A percentile compares a stretch with the other conserved stretches of the same genome.
Evolutionary conservation across 225 moss, liverwort and hornwort genomes (phyloP).

Genomic region (Asterella californica): DNA sequence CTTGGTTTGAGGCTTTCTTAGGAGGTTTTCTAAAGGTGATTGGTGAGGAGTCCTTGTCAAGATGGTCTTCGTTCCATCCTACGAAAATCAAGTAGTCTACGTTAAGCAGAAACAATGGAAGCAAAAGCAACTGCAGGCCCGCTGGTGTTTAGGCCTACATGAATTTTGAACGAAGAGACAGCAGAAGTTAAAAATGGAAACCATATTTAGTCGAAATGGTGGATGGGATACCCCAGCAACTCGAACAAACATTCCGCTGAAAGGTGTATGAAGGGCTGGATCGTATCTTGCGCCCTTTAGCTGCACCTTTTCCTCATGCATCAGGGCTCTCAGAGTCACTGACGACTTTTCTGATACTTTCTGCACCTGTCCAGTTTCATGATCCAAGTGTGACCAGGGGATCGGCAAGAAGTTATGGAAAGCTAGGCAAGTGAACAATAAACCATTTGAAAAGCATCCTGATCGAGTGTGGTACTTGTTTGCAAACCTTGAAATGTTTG

Average conservation of each 20-base stretch:
- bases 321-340: slow-evolving; percentile 48
- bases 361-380: slow-evolving; percentile 33
- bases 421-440: neutral
- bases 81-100: neutral
- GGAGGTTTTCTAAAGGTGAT: slow-evolving; percentile 73
- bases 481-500: slow-evolving; percentile 43
- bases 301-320: slow-evolving; percentile 55
- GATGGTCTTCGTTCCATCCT: slow-evolving; percentile 85
- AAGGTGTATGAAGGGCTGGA: slow-evolving; percentile 60
- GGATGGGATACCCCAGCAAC: slow-evolving; percentile 39
- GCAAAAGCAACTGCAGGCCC: too few relatives aligned
- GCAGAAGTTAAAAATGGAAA: neutral
- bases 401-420: neutral
- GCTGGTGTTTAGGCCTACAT: neutral
- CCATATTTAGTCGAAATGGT: neutral
- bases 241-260: slow-evolving; percentile 75
- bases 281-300: slow-evolving; percentile 26
- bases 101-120: neutral
- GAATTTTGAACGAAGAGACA: neutral
- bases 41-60: slow-evolving; percentile 61
- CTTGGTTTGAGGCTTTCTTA: slow-evolving; percentile 81
- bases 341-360: slow-evolving; percentile 45
- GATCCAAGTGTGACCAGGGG: neutral
- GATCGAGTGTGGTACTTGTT: neutral
- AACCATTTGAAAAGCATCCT: neutral